phyloP scores from a whole-genome alignment of 148 eudicot species.

The Gaultheria prostrata region DNA sequence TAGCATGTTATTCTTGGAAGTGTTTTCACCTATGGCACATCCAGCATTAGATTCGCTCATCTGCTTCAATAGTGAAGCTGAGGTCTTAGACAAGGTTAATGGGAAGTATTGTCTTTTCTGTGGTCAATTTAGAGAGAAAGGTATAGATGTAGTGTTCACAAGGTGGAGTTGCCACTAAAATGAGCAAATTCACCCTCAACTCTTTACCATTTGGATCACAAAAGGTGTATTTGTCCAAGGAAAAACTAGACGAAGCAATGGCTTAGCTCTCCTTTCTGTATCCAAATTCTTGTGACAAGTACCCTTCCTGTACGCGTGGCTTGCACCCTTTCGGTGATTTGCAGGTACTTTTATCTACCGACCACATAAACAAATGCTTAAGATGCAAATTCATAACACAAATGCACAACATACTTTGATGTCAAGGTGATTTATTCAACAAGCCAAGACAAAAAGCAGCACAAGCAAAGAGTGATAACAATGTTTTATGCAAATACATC shows the following conservation, averaged over 20 bases:
- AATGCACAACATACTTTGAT: background rate
- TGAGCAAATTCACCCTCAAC: background rate
- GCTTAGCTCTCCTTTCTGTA: background rate
- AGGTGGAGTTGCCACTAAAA: background rate
- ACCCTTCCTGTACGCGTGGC: background rate
- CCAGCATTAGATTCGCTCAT: background rate
- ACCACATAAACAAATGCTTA: background rate
- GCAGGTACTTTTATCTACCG: background rate
- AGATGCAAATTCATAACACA: background rate
- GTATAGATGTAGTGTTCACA: background rate
- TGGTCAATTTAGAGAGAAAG: background rate
- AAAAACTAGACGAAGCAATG: background rate
- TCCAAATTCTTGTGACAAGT: background rate
- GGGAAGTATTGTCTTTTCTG: background rate
- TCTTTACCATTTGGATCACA: background rate
- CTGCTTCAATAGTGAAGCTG: background rate
- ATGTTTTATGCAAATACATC: background rate
- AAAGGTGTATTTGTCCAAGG: background rate
- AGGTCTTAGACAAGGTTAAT: background rate
- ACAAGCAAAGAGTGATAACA: background rate
- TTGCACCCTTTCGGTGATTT: background rate
- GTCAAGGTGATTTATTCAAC: background rate
- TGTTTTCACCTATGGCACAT: background rate
- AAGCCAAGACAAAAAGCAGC: conserved; percentile 4
- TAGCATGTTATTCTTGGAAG: background rate